Base-by-base conservation (phyloP, 257 asterid genomes). In the Fraxinus excelsior region DNA sequence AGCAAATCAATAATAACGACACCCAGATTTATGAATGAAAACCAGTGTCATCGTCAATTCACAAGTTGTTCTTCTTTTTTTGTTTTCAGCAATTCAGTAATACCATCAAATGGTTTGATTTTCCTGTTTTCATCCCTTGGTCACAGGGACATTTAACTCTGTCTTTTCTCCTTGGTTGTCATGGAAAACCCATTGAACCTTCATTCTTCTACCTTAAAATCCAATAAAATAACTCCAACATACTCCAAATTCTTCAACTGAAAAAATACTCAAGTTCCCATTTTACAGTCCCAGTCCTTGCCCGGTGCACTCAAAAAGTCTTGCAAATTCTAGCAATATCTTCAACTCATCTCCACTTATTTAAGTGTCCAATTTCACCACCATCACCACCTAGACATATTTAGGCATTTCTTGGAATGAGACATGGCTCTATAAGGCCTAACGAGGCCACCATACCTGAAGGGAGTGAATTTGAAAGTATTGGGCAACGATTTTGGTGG, bases 321-420 rank as follows among this genome's bases (percentile, higher is more conserved):
- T 98, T 37, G 94, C 97, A 14, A 87, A 87, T 80, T 87, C 96
- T 3, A 80, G 86, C 82, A 89, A 7, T 87, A 44, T 80, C 78
- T 83, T 93, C 99, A 21, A 95, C 99, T 34, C 99, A 98, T 79
- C 89, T 90, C 31, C 81, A 97, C 1, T 81, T 95, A 91, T 26
- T 29, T 31, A 93, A 91, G 73, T 86, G 97, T 69, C 97, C 98
- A 44, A 91, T 92, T 76, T 97, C 98, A 11, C 99, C 96, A 12
- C 97, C 97, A 44, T 94, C 98, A 3, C 97, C 98, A 35, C 97
- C 97, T 70, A 91, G 90, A 89, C 98, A 94, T 82, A 92, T 92
- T 28, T 88, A 90, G 82, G 94, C 98, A 31, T 87, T 90, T 79
- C 93, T 94, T 67, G 89, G 93, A 10, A 86, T 96, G 74, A 86